phyloP scores from a whole-genome alignment of 139 green algal genomes.

The Pseudopediastrum boryanum region DNA sequence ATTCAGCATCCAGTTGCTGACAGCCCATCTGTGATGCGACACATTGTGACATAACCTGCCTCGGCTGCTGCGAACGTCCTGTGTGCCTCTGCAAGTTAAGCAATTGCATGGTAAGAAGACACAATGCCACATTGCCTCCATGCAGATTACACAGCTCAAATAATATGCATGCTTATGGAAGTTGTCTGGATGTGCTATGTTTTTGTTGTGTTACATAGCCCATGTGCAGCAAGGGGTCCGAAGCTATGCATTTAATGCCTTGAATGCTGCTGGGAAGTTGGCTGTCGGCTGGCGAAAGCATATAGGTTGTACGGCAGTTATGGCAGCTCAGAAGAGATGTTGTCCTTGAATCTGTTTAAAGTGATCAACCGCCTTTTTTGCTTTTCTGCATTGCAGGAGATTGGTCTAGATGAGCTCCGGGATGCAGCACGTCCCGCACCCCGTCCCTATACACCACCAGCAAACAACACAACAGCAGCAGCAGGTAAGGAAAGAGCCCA shows the following conservation, averaged over 20 bases:
- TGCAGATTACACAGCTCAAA: background rate
- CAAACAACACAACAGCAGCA: constrained; percentile 21
- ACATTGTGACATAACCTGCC: background rate
- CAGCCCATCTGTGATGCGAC: background rate
- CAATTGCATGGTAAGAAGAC: background rate
- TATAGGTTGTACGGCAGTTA: too few species aligned
- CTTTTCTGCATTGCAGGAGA: constrained; percentile 69
- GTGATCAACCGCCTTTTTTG: background rate
- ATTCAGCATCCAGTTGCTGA: background rate
- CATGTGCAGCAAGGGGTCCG: too few species aligned
- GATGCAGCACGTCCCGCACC: constrained; percentile 46
- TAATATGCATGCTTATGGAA: background rate
- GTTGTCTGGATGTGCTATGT: too few species aligned
- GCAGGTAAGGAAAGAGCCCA: background rate
- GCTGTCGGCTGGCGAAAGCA: too few species aligned
- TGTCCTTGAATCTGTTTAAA: too few species aligned
- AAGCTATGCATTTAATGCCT: too few species aligned
- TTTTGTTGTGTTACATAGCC: too few species aligned
- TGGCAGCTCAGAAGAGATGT: too few species aligned
- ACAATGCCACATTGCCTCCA: background rate
- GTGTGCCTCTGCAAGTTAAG: background rate
- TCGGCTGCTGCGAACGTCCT: background rate
- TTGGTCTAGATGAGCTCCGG: constrained; percentile 93
- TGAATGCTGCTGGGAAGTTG: too few species aligned
- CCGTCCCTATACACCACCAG: background rate